Evolutionary conservation across 208 protist genomes (phyloP).

Genomic region (Acanthamoeba lugdunensis): DNA sequence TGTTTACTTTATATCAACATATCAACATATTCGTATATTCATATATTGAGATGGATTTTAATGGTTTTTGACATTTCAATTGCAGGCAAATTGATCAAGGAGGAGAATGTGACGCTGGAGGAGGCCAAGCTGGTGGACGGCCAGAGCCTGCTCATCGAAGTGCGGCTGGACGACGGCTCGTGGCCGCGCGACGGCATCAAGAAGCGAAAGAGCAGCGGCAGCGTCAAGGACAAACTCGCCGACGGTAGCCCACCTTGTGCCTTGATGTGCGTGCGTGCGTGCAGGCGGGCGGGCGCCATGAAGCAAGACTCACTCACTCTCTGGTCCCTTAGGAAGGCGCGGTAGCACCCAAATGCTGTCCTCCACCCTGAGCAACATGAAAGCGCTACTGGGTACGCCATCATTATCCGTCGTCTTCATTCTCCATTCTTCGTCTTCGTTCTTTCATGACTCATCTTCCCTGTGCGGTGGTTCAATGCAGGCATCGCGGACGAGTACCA

Average conservation of each 20-base stretch:
- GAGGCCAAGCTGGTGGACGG: slow-evolving; percentile 61
- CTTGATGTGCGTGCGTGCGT: not conserved
- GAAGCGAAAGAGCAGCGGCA: not conserved
- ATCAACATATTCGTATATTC: not conserved
- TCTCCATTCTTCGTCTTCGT: not conserved
- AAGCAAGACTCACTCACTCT: not conserved
- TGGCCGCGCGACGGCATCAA: slow-evolving; percentile 45
- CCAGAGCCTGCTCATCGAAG: slow-evolving; percentile 62
- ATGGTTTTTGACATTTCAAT: not conserved
- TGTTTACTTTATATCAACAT: not conserved
- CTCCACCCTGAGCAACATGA: slow-evolving; percentile 24
- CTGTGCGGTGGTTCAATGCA: not conserved
- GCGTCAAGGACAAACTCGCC: slow-evolving; percentile 1
- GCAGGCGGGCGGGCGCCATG: too few species aligned
- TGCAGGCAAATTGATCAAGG: slow-evolving; percentile 37
- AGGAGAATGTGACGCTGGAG: slow-evolving; percentile 62
- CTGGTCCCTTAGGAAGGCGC: not conserved
- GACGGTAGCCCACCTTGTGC: not conserved
- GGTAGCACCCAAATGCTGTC: not conserved
- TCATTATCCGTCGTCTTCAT: too few species aligned
- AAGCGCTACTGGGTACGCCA: not conserved
- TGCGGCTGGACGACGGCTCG: slow-evolving; percentile 54
- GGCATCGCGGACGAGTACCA: not conserved
- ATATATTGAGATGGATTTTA: not conserved
- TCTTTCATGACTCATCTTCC: not conserved